Percentiles rank a stretch among this genome's conserved stretches.
Evolutionary conservation across 345 rosid genomes (phyloP).

Genomic region (Cochlearia excelsa): DNA sequence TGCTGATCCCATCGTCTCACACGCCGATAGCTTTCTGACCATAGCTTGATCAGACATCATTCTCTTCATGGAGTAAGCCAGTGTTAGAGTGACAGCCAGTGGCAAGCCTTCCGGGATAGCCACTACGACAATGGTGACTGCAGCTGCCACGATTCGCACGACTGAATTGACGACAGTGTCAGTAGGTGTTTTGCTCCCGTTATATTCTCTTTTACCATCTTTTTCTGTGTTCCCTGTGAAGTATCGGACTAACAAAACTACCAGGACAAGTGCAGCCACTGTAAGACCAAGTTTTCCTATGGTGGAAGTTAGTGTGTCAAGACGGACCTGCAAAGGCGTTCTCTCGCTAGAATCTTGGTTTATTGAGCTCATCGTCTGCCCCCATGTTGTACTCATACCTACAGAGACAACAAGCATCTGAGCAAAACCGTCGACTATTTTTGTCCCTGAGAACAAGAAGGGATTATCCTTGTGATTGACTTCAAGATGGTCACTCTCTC

Average conservation of each 20-base stretch:
- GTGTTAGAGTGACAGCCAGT: conserved; percentile 68
- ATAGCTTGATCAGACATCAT: conserved; percentile 73
- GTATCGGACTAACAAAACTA: conserved; percentile 56
- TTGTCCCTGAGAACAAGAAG: conserved; percentile 53
- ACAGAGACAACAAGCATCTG: conserved; percentile 58
- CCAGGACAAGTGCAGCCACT: conserved; percentile 57
- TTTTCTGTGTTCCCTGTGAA: conserved; percentile 58
- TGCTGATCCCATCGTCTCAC: conserved; percentile 78
- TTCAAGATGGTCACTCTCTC: conserved; percentile 48
- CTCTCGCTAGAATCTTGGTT: conserved; percentile 45
- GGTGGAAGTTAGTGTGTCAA: conserved; percentile 55
- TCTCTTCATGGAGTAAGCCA: conserved; percentile 73
- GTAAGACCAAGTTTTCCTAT: conserved; percentile 58
- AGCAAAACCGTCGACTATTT: conserved; percentile 48
- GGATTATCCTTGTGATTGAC: conserved; percentile 39
- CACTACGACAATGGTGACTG: conserved; percentile 68
- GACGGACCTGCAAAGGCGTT: conserved; percentile 64
- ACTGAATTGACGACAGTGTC: conserved; percentile 47
- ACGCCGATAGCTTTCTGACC: conserved; percentile 69
- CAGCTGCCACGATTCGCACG: conserved; percentile 51
- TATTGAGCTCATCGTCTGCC: conserved; percentile 59
- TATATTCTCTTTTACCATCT: conserved; percentile 40
- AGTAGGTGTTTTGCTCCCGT: conserved; percentile 38
- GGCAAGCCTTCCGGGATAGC: conserved; percentile 77
- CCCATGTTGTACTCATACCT: conserved; percentile 68